A percentile compares a stretch with the other conserved stretches of the same genome.
Conservation (phyloP, 2,329 filamentous ascomycete species). For the Huntiella savannae region DNA sequence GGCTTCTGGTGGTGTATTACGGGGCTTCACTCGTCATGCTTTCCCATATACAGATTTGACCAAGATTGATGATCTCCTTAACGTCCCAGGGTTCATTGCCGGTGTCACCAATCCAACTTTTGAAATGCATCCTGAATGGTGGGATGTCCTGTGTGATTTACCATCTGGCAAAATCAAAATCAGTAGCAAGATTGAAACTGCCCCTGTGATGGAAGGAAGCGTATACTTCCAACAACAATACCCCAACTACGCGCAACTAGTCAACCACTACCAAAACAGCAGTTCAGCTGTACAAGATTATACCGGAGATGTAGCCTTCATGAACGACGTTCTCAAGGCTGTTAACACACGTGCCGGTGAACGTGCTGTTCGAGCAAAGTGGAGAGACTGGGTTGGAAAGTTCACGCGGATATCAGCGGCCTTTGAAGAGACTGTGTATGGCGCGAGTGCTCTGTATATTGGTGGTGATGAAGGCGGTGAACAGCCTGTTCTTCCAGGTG, state of each 20-base stretch:
- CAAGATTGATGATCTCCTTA: conserved; percentile 89
- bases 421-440: conserved; percentile 91
- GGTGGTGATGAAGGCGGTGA: conserved; percentile 53
- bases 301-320: conserved; percentile 76
- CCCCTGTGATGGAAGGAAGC: conserved; percentile 66
- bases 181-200: conserved; percentile 66
- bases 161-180: conserved; percentile 89
- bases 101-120: conserved; percentile 96
- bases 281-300: conserved; percentile 36
- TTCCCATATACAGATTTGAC: conserved; percentile 97
- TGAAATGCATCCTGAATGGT: conserved; percentile 89
- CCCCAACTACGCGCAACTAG: conserved; percentile 31
- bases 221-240: conserved; percentile 75
- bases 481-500: conserved; percentile 33
- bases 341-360: conserved; percentile 78
- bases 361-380: conserved; percentile 75
- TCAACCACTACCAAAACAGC: conserved; percentile 21
- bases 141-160: conserved; percentile 89
- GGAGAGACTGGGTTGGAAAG: conserved; percentile 83
- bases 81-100: conserved; percentile 92
- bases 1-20: conserved; percentile 75
- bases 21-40: conserved; percentile 86
- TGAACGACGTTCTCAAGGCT: conserved; percentile 66
- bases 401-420: conserved; percentile 84
- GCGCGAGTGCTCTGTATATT: conserved; percentile 74